A percentile compares a stretch with the other conserved stretches of the same genome.
These are phyloP conservation scores for Babesia microti DNA, from an alignment of 169 alveolate genomes.

Conservation along the genomic window DNA sequence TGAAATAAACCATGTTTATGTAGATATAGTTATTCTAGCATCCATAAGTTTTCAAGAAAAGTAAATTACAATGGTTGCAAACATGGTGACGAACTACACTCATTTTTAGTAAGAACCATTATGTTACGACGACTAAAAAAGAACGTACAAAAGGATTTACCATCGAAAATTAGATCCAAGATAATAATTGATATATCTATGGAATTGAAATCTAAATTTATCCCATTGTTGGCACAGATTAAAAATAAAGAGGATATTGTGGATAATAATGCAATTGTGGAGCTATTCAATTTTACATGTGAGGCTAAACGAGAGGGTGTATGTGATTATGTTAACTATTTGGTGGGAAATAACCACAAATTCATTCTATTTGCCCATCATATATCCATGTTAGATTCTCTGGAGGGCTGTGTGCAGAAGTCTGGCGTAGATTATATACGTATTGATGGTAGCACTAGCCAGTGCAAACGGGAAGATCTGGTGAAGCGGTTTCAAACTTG, in stretches of 20 bases:
- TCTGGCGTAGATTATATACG: constrained; percentile 69
- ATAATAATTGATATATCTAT: constrained; percentile 71
- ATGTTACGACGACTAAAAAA: constrained; percentile 90
- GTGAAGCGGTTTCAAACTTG: constrained; percentile 79
- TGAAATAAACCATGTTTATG: no score
- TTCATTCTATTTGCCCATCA: constrained; percentile 93
- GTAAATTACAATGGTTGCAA: constrained; percentile 67
- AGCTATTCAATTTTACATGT: constrained; percentile 80
- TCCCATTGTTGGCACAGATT: background rate
- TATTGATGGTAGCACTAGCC: constrained; percentile 87
- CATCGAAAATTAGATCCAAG: constrained; percentile 82
- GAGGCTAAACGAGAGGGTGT: constrained; percentile 85
- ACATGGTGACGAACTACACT: constrained; percentile 70
- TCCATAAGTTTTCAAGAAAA: constrained; percentile 53
- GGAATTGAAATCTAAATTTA: constrained; percentile 8
- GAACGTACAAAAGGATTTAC: constrained; percentile 84
- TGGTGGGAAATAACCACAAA: constrained; percentile 77
- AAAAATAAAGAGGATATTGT: background rate
- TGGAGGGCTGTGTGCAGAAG: constrained; percentile 62
- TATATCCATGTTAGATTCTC: constrained; percentile 75
- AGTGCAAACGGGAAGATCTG: constrained; percentile 71
- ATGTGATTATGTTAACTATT: constrained; percentile 77
- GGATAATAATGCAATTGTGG: constrained; percentile 12
- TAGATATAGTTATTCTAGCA: constrained; percentile 57
- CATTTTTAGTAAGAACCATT: constrained; percentile 61